Evolutionary conservation across 2,329 filamentous ascomycete species (phyloP), one percentile per base, ranked within the genome.

Genomic region (Fusarium tricinctum): DNA sequence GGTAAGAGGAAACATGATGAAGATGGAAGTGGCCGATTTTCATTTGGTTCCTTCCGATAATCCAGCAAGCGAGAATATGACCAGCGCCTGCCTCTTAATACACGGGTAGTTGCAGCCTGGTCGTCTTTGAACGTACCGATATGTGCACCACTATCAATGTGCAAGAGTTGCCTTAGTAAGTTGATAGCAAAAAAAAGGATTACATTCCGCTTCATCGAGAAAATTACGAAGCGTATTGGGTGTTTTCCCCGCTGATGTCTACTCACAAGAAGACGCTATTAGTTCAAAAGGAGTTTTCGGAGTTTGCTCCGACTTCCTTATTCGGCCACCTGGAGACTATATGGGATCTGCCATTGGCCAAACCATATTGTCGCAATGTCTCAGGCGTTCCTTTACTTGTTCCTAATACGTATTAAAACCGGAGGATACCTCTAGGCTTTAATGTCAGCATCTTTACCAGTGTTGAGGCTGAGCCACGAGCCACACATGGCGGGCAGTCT

Each of bases 221-320:
- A 22, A 2, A 1, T 13, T 32, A 30, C 12, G 1, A 7, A 15
- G 9, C 14, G 7, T 33, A 22, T 6, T 15, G 5, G 12, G 26
- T 12, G 26, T 12, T 12, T 28, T 28, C 23, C 23, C 23, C 8
- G 3, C 23, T 23, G 9, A 30, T 19, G 19, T 26, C 9, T n/a
- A 4, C 3, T 6, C 4, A 9, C 3, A 13, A 28, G 13, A 10
- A 22, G 35, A 22, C 10, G 1, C 28, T 4, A 30, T 30, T n/a
- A 17, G 3, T 55, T 61, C 33, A 13, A 10, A 72, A 73, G 70
- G 70, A 71, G 70, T 66, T 70, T 70, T 66, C 70, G 70, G 70
- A 71, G 65, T 55, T 43, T 47, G 33, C 61, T 69, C 68, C 68
- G 62, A 69, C 42, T 73, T 69, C 70, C 70, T 60, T 47, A 59